A percentile compares a stretch with the other conserved stretches of the same genome.
Evolutionary conservation across 2,329 filamentous ascomycete genomes (phyloP).

Genomic region (Claviceps africana): DNA sequence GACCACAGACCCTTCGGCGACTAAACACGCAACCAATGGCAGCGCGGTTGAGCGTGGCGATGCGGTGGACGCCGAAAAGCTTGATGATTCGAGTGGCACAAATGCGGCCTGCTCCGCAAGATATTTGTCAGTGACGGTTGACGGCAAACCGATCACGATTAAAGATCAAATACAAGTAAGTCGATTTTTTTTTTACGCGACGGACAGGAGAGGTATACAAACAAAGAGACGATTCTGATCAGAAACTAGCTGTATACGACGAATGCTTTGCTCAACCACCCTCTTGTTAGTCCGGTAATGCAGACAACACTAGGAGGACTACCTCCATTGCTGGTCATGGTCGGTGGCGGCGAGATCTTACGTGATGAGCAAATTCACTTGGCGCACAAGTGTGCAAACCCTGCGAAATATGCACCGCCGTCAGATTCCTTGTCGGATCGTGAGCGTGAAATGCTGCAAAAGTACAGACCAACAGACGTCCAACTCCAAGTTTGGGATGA

Average conservation of each 20-base stretch:
- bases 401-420: constrained; percentile 57
- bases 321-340: constrained; percentile 73
- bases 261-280: constrained; percentile 74
- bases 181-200: background rate
- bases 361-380: constrained; percentile 91
- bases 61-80: constrained; percentile 13
- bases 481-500: constrained; percentile 95
- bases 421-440: constrained; percentile 48
- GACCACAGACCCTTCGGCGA: constrained; percentile 5
- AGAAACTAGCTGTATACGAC: constrained; percentile 52
- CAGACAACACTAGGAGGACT: constrained; percentile 82
- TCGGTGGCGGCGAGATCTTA: constrained; percentile 77
- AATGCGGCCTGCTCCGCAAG: constrained; percentile 15
- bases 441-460: constrained; percentile 44
- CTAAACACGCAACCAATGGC: constrained; percentile 19
- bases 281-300: constrained; percentile 76
- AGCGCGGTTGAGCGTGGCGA: constrained; percentile 19
- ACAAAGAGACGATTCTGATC: background rate
- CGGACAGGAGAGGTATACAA: background rate
- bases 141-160: constrained; percentile 56
- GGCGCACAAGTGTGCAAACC: constrained; percentile 87
- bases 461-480: constrained; percentile 74
- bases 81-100: constrained; percentile 10
- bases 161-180: constrained; percentile 83
- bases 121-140: constrained; percentile 51